Base-by-base conservation (phyloP, 176 grass and related monocot genomes). In the Oryza punctata region DNA sequence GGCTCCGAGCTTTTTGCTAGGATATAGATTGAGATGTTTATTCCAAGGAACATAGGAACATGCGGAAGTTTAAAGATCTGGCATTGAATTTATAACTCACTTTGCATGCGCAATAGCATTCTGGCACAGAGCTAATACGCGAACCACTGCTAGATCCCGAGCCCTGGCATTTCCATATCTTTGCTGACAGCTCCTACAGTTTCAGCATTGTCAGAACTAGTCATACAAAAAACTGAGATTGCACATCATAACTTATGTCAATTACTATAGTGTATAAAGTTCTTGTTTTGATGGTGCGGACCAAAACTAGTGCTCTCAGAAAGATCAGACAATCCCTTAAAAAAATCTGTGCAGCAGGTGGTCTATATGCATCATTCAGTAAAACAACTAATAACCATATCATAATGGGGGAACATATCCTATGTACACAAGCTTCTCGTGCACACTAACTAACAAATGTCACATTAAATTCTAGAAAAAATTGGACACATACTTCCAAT, bases 151-250 rank as follows among this genome's bases (percentile, higher is more conserved):
- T 44, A 95, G 81, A 88, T 98, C 93, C 83, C 89, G 85, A 69
- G 87, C 91, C 73, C 96, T 92, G 46, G 89, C n/a, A 90, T 90
- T 90, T 72, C 85, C 89, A 79, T 98, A 98, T 89, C 86, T 92
- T 50, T 85, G 89, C 79, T 95, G 93, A 68, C 93, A 95, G 72
- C 33, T 91, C 85, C 91, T 98, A 79, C 76, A 90, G 54, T 76
- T 90, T 88, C 7, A 72, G 61, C 26, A 83, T 82, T 40, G 27
- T 85, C 69, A 80, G 79, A 86, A 67, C 15, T 14, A 78, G 47
- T 21, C 44, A 72, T 19, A 77, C 24, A 38, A 65, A 76, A 57
- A 76, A 77, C 29, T 12, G 32, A 29, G 10, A 72, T 35, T 47
- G 60, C 19, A 82, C 37, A 3, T 24, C 23, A 78, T 9, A 85